phyloP scores from a whole-genome alignment of 257 asterid genomes.

The Forsythia viridissima region DNA sequence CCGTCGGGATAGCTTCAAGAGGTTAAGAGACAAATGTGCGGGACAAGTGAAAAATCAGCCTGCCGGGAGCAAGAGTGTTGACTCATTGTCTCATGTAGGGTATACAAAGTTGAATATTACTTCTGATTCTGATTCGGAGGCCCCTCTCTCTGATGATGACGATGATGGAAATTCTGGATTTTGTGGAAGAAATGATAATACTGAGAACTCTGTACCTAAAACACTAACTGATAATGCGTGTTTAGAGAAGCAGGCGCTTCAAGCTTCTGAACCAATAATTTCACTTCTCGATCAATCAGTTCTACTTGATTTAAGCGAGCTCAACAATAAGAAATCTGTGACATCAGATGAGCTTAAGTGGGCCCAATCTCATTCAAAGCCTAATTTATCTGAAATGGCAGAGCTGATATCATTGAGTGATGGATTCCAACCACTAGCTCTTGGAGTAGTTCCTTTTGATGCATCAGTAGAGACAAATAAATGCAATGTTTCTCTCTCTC shows the following conservation, averaged over 20 bases:
- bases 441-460: constrained; percentile 23
- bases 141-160: constrained; percentile 71
- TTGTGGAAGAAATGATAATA: constrained; percentile 18
- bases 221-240: constrained; percentile 21
- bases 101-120: constrained; percentile 65
- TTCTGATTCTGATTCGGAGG: constrained; percentile 86
- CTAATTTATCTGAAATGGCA: constrained; percentile 25
- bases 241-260: constrained; percentile 24
- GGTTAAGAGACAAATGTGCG: constrained; percentile 59
- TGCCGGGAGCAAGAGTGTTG: constrained; percentile 27
- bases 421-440: constrained; percentile 22
- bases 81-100: constrained; percentile 58
- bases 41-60: constrained; percentile 36
- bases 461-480: constrained; percentile 27
- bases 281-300: constrained; percentile 39
- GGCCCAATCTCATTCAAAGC: constrained; percentile 33
- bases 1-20: constrained; percentile 70
- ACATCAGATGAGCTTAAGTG: constrained; percentile 39
- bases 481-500: constrained; percentile 30
- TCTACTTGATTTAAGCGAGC: constrained; percentile 33
- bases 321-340: constrained; percentile 22
- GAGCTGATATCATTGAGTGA: constrained; percentile 43
- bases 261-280: constrained; percentile 32
- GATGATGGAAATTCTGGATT: constrained; percentile 47
- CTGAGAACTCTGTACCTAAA: constrained; percentile 24